Evolutionary conservation across 2,329 filamentous ascomycete species (phyloP).

Genomic region (Colletotrichum sp.): DNA sequence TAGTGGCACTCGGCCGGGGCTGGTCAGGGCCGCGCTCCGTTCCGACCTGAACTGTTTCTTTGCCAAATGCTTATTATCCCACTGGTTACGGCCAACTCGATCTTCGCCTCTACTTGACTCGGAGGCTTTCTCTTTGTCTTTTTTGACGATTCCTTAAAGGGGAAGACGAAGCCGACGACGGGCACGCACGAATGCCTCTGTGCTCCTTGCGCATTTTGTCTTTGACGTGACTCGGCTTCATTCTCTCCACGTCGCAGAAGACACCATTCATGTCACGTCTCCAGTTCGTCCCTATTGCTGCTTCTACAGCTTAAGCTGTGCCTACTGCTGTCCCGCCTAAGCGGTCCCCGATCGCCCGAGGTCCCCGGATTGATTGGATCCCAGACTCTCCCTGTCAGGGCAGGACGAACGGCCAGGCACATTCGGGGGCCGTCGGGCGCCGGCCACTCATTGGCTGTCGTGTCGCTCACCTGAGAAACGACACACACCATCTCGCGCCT

Average conservation of each 20-base stretch:
- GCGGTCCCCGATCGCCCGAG: not conserved
- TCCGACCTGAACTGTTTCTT: not conserved
- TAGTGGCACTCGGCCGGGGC: constrained; percentile 2
- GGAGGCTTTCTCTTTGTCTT: not conserved
- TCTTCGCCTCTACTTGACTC: constrained; percentile 15
- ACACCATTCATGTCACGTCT: not conserved
- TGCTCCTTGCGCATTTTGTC: not conserved
- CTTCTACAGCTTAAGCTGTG: not conserved
- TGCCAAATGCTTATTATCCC: not conserved
- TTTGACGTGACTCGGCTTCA: constrained; percentile 2
- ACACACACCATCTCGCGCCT: not conserved
- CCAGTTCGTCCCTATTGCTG: constrained; percentile 4
- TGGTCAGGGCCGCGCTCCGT: not conserved
- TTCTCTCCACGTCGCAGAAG: constrained; percentile 1
- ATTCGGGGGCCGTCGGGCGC: not conserved
- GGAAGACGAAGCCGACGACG: not conserved
- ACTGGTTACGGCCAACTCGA: not conserved
- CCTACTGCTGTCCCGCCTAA: not conserved
- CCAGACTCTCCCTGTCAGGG: not conserved
- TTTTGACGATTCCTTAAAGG: not conserved
- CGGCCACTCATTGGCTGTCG: not conserved
- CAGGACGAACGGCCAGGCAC: not conserved
- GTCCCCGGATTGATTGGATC: not conserved
- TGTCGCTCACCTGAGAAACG: not conserved
- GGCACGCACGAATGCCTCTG: not conserved